Base-by-base conservation (phyloP, 2,329 filamentous ascomycete species). In the Furcasterigmium furcatum region DNA sequence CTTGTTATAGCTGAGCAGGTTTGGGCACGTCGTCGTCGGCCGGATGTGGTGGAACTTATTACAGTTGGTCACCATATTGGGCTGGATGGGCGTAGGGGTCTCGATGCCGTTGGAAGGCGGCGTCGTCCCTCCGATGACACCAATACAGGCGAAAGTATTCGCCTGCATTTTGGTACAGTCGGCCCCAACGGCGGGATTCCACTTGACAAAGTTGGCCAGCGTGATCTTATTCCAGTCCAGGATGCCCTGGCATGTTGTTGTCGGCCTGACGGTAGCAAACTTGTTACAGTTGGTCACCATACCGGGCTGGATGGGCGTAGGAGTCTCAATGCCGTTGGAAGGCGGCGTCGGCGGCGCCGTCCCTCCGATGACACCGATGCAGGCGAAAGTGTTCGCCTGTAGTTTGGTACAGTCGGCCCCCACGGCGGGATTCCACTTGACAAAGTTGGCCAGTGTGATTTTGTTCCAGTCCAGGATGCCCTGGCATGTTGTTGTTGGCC, bases 361-460 rank as follows among this genome's bases (percentile, higher is more conserved):
- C 22, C 22, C 34, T 18, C 34, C 32, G 24, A 40, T n/a, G 13
- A 41, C 42, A 22, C 34, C 38, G 27, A 48, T 41, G 38, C 54
- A 56, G 3, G 44, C 43, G 19, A 48, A 51, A 2, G 45, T 35
- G 20, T 44, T 36, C 4, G 44, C 39, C 46, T 51, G 48, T 16
- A 66, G 53, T 9, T 53, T 51, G 8, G 21, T 38, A 45, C 63
- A 66, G 22, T 52, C 48, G 9, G 35, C 44, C 6, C 55, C 53
- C 13, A 62, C 52, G 18, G 52, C 52, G 5, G 63, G 61, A 46
- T 68, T 63, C 62, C 63, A 64, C 39, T 47, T 32, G 18, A 55
- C 38, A 3, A 61, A 49, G 8, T 62, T 44, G 5, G 49, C 45
- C 9, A 58, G 38, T 3, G 48, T 50, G 42, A 61, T 52, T 24